Conservation (phyloP, 305 asterid species). For the Fraxinus paxiana region DNA sequence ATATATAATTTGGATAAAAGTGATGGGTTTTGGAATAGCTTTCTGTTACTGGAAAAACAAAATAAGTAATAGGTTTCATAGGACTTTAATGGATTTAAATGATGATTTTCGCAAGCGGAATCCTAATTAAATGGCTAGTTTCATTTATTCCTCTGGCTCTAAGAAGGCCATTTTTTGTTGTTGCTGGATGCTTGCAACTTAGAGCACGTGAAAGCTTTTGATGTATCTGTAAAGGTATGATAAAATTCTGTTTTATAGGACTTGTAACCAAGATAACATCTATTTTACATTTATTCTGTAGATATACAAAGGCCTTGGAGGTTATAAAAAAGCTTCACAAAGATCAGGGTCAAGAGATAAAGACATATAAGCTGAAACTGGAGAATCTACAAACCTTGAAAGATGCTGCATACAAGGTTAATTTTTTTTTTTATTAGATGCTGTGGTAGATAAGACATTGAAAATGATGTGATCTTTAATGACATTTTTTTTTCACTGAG, state of each 20-base stretch:
- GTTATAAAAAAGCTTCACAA: constrained; percentile 94
- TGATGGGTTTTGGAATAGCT: background rate
- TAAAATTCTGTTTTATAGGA: background rate
- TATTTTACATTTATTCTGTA: constrained; percentile 31
- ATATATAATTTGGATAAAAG: background rate
- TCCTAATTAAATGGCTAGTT: background rate
- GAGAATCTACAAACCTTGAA: constrained; percentile 86
- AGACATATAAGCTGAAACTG: constrained; percentile 77
- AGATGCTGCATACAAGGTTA: constrained; percentile 92
- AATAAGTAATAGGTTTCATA: background rate
- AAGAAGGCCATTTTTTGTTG: background rate
- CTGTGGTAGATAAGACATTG: background rate
- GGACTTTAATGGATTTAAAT: background rate
- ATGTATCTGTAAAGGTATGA: background rate
- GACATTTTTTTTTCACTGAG: background rate
- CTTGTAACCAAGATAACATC: background rate
- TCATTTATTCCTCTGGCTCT: background rate
- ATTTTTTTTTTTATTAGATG: constrained; percentile 10
- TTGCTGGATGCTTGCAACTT: background rate
- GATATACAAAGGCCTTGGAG: constrained; percentile 97
- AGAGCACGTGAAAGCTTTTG: background rate
- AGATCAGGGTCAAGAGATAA: constrained; percentile 92
- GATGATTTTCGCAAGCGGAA: background rate
- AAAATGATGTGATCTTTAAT: background rate
- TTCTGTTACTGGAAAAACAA: background rate